phyloP scores from a whole-genome alignment of 768 basidiomycete genomes.

The Auricularia sp. region DNA sequence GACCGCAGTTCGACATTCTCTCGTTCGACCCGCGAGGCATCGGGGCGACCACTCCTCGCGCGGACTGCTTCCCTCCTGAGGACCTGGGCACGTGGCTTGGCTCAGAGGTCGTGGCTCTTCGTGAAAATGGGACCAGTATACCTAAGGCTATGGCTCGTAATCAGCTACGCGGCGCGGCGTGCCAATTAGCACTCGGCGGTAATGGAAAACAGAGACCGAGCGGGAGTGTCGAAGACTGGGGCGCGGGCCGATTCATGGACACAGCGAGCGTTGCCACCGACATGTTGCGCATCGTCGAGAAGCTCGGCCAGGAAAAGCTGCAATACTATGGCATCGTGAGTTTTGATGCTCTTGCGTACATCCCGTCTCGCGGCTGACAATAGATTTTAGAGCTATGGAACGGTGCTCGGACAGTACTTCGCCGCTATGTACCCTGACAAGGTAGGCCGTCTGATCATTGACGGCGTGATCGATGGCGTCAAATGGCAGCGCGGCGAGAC shows the following conservation, averaged over 20 bases:
- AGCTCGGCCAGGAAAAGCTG: slow-evolving; percentile 7
- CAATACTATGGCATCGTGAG: slow-evolving; percentile 13
- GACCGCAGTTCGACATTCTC: not conserved
- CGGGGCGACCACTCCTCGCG: not conserved
- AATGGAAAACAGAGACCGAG: not conserved
- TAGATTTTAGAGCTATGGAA: not conserved
- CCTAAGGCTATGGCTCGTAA: not conserved
- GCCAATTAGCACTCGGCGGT: not conserved
- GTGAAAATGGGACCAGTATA: not conserved
- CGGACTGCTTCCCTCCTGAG: not conserved
- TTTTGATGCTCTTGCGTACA: not conserved
- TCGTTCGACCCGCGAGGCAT: not conserved
- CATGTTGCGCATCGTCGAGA: slow-evolving; percentile 1
- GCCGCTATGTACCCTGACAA: slow-evolving; percentile 5
- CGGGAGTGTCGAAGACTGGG: not conserved
- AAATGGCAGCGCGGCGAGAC: not conserved
- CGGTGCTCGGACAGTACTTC: slow-evolving; percentile 4
- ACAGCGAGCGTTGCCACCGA: slow-evolving; percentile 4
- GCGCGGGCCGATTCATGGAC: not conserved
- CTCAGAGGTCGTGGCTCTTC: not conserved
- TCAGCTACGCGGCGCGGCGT: not conserved
- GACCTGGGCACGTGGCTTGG: not conserved
- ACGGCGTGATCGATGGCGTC: slow-evolving; percentile 4
- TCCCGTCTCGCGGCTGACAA: not conserved
- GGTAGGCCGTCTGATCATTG: slow-evolving; percentile 3